Conservation (phyloP, 108 stramenopile genomes). For the Cafeteria roenbergensis region DNA sequence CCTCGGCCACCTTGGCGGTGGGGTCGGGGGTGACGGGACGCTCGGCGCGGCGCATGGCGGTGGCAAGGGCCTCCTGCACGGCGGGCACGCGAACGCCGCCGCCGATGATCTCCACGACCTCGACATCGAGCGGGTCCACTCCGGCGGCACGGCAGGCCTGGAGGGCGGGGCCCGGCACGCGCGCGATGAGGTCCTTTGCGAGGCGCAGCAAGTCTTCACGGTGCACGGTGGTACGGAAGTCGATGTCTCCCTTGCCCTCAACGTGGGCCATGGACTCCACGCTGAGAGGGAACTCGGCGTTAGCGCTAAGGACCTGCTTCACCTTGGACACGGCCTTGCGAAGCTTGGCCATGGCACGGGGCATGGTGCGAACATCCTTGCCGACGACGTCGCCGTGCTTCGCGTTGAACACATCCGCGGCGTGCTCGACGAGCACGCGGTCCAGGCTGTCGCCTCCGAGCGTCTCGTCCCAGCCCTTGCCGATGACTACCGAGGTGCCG, state of each 20-base stretch:
- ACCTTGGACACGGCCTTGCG: conserved; percentile 85
- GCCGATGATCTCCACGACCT: conserved; percentile 87
- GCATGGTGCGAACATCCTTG: conserved; percentile 61
- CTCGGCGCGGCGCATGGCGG: conserved; percentile 8
- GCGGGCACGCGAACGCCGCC: conserved; percentile 92
- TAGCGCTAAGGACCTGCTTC: conserved; percentile 92
- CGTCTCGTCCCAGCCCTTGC: conserved; percentile 80
- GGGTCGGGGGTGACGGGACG: conserved; percentile 40
- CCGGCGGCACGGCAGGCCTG: too few relatives aligned
- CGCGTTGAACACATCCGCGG: conserved; percentile 81
- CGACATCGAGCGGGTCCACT: conserved; percentile 53
- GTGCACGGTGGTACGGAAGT: conserved; percentile 56
- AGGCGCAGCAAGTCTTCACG: conserved; percentile 74
- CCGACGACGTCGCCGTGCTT: conserved; percentile 52
- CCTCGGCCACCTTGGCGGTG: conserved; percentile 6
- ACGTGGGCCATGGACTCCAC: conserved; percentile 61
- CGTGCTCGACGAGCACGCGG: conserved; percentile 65
- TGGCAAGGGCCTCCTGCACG: conserved; percentile 61
- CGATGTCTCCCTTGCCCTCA: too few relatives aligned
- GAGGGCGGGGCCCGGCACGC: conserved; percentile 61
- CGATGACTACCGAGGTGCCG: conserved; percentile 75
- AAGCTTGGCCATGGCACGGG: conserved; percentile 83
- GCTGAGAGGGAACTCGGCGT: conserved; percentile 79
- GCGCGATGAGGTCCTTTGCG: conserved; percentile 60
- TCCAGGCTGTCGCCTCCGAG: conserved; percentile 76